Evolutionary conservation across 2,329 filamentous ascomycete genomes (phyloP).

Genomic region (Xylariaceae sp.): DNA sequence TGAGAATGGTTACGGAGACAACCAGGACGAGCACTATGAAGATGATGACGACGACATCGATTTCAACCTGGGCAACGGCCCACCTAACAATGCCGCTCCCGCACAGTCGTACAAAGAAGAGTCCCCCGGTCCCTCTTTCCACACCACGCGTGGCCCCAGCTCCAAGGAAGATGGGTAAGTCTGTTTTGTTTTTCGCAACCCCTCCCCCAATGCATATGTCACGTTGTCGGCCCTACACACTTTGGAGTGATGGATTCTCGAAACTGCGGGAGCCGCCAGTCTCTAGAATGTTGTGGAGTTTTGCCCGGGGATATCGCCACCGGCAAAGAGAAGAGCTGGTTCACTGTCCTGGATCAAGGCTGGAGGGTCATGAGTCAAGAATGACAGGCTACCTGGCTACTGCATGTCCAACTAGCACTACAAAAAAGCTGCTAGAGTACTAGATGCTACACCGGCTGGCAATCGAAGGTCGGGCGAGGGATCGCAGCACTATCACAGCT

Average conservation of each 20-base stretch:
- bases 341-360: conserved; percentile 18
- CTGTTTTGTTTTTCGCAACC: conserved; percentile 17
- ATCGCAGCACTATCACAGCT: conserved; percentile 23
- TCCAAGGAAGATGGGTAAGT: conserved; percentile 95
- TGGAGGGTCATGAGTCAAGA: conserved; percentile 22
- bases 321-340: conserved; percentile 19
- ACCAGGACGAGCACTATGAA: conserved; percentile 44
- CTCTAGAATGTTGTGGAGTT: conserved; percentile 15
- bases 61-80: conserved; percentile 53
- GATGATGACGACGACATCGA: conserved; percentile 59
- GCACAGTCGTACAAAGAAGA: conserved; percentile 33
- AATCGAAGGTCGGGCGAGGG: conserved; percentile 26
- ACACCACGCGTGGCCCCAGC: conserved; percentile 54
- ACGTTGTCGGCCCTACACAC: neutral
- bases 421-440: conserved; percentile 21
- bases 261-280: neutral
- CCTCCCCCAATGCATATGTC: conserved; percentile 18
- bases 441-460: conserved; percentile 20
- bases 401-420: conserved; percentile 23
- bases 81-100: conserved; percentile 27
- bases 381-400: conserved; percentile 22
- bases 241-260: neutral
- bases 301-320: conserved; percentile 15
- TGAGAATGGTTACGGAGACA: conserved; percentile 37
- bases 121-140: conserved; percentile 30